Evolutionary conservation across 306 rosid species (phyloP).

Genomic region (Ammopiptanthus mongolicus): DNA sequence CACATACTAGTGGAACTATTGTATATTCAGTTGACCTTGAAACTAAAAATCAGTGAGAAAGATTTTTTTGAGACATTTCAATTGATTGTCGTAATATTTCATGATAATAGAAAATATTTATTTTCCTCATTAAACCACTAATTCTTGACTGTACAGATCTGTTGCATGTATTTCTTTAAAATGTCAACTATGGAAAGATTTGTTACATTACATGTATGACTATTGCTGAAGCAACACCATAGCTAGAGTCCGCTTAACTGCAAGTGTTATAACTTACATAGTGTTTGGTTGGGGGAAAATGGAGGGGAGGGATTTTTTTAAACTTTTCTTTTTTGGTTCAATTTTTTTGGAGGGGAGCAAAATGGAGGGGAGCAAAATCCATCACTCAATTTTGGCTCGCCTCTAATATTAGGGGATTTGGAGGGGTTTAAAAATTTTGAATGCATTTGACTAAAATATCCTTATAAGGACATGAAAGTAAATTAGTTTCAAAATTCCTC

Average conservation of each 20-base stretch:
- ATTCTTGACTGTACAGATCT: not conserved
- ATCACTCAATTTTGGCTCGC: too few relatives aligned
- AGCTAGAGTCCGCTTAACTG: conserved; percentile 1
- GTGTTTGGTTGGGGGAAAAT: too few relatives aligned
- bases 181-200: conserved; percentile 4
- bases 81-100: not conserved
- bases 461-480: too few relatives aligned
- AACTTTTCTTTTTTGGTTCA: too few relatives aligned
- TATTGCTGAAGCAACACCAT: not conserved
- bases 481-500: too few relatives aligned
- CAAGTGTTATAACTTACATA: conserved; percentile 16
- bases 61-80: not conserved
- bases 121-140: not conserved
- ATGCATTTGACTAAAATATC: too few relatives aligned
- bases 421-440: too few relatives aligned
- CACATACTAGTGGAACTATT: conserved; percentile 9
- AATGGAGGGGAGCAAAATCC: too few relatives aligned
- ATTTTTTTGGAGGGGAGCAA: too few relatives aligned
- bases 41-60: not conserved
- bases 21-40: not conserved
- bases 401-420: too few relatives aligned
- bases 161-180: conserved; percentile 4
- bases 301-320: too few relatives aligned
- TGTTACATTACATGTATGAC: not conserved
- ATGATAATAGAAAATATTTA: not conserved